These are phyloP conservation scores for Acanthamoeba sp. DNA, from an alignment of 208 protist species.

Conservation along the genomic window DNA sequence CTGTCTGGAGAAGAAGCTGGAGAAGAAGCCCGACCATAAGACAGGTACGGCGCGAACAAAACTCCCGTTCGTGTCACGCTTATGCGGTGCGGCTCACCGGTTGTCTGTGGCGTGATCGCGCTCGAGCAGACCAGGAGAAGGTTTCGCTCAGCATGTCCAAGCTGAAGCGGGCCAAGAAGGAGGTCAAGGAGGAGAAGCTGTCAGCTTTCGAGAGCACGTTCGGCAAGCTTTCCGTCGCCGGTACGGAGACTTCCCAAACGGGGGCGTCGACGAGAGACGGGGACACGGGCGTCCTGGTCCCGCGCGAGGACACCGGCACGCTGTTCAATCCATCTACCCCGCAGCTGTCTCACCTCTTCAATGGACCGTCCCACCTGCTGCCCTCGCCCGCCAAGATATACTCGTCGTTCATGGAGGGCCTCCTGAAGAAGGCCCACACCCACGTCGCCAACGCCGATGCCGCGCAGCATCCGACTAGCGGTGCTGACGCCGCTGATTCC, in stretches of 20 bases:
- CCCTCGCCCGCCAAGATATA: slow-evolving; percentile 52
- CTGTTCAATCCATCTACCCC: neutral
- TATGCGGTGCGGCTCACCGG: too few relatives aligned
- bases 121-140: neutral
- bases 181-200: slow-evolving; percentile 23
- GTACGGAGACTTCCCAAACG: neutral
- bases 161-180: slow-evolving; percentile 1
- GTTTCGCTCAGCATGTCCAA: slow-evolving; percentile 52
- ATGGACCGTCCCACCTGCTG: slow-evolving; percentile 40
- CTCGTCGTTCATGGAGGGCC: slow-evolving; percentile 56
- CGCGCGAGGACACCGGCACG: slow-evolving; percentile 29
- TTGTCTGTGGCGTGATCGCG: too few relatives aligned
- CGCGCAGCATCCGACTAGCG: neutral
- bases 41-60: neutral
- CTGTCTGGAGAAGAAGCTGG: slow-evolving; percentile 61
- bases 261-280: neutral
- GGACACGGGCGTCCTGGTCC: neutral
- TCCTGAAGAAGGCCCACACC: slow-evolving; percentile 55
- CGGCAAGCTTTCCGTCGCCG: neutral
- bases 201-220: slow-evolving; percentile 45
- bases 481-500: neutral
- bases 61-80: neutral
- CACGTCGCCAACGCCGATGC: neutral
- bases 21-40: neutral
- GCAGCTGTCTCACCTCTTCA: slow-evolving; percentile 48